phyloP scores from a whole-genome alignment of 73 alveolate genomes.

The Symbiodinium natans region DNA sequence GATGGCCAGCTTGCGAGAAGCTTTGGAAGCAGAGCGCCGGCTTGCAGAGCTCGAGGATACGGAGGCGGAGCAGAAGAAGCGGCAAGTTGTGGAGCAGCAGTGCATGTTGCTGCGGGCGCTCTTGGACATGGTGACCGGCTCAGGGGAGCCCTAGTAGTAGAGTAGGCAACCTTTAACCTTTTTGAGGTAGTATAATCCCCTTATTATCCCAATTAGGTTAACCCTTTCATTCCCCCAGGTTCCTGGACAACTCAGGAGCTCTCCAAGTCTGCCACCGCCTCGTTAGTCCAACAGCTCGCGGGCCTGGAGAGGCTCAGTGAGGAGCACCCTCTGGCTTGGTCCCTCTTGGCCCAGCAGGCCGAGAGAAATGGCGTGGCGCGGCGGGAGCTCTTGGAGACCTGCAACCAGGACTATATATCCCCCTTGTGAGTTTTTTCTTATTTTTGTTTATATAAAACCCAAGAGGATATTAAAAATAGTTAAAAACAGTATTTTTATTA shows the following conservation, averaged over 20 bases:
- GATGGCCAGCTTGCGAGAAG: background rate
- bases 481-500: too few relatives aligned
- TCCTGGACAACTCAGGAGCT: background rate
- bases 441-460: too few relatives aligned
- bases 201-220: background rate
- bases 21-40: conserved; percentile 26
- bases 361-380: conserved; percentile 68
- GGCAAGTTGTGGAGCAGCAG: conserved; percentile 58
- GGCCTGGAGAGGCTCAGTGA: background rate
- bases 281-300: background rate
- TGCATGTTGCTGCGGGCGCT: conserved; percentile 83
- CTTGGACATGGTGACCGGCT: conserved; percentile 45
- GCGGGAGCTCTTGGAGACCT: conserved; percentile 70
- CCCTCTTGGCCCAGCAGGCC: conserved; percentile 60
- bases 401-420: conserved; percentile 84
- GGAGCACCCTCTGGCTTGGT: conserved; percentile 77
- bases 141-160: too few relatives aligned
- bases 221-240: too few relatives aligned
- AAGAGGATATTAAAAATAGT: too few relatives aligned
- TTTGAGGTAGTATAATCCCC: too few relatives aligned
- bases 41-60: conserved; percentile 21
- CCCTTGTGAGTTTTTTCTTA: too few relatives aligned
- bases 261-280: background rate
- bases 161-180: too few relatives aligned
- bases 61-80: conserved; percentile 27